Evolutionary conservation across 225 moss, liverwort and hornwort species (phyloP).

Genomic region (Polytrichum commune): DNA sequence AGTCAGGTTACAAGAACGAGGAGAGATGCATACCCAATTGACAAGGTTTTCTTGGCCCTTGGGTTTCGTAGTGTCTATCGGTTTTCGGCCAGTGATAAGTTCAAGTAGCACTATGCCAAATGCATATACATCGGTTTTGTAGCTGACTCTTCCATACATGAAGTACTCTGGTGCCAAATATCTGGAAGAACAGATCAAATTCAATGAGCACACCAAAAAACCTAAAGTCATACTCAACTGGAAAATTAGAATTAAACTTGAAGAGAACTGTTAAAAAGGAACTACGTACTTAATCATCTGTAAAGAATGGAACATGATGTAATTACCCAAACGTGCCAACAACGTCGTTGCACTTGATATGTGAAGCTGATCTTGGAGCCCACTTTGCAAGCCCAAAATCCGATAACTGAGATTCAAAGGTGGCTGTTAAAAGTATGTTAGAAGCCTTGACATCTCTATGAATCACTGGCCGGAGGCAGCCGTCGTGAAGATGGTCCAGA

Average conservation of each 20-base stretch:
- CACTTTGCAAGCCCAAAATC: conserved; percentile 69
- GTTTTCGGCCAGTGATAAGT: conserved; percentile 58
- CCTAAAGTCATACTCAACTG: neutral
- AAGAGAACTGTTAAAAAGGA: too few species aligned
- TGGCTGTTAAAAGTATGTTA: conserved; percentile 49
- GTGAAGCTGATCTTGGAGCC: conserved; percentile 41
- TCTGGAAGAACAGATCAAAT: conserved; percentile 16
- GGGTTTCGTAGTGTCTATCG: conserved; percentile 42
- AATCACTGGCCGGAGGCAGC: conserved; percentile 42
- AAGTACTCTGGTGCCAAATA: conserved; percentile 70
- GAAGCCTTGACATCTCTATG: conserved; percentile 65
- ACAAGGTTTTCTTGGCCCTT: conserved; percentile 70
- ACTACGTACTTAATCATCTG: too few species aligned
- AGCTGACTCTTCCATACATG: conserved; percentile 58
- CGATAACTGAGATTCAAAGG: conserved; percentile 60
- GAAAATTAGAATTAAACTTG: too few species aligned
- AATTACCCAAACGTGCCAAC: conserved; percentile 67
- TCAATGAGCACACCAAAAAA: neutral
- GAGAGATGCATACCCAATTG: conserved; percentile 37
- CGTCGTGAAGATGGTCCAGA: conserved; percentile 49
- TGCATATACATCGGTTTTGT: conserved; percentile 61
- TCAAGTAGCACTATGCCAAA: conserved; percentile 64
- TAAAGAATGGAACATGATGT: neutral
- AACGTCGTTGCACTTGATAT: conserved; percentile 56
- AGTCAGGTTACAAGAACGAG: too few species aligned